Conservation (phyloP, 768 basidiomycete genomes). For the Lactifluus rugatus region DNA sequence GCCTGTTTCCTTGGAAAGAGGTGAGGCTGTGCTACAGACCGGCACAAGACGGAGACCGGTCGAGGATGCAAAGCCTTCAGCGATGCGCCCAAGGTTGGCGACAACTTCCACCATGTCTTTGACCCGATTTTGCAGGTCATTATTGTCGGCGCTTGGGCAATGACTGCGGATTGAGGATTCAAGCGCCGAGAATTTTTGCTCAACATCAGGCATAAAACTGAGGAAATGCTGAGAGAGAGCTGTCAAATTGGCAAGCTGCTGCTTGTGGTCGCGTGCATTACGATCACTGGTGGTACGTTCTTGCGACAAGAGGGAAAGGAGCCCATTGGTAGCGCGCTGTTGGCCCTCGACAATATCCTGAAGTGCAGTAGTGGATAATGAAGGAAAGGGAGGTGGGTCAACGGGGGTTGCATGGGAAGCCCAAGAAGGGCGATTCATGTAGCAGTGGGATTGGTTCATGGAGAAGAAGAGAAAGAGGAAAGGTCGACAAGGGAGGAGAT, state of each 20-base stretch:
- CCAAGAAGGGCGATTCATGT: not conserved
- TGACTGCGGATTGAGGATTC: not conserved
- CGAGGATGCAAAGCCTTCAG: constrained; percentile 10
- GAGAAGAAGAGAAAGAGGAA: not conserved
- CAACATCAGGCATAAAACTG: constrained; percentile 9
- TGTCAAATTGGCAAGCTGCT: constrained; percentile 1
- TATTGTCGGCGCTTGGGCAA: not conserved
- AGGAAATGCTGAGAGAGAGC: constrained; percentile 11
- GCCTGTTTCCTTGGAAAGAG: not conserved
- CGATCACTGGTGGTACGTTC: constrained; percentile 2
- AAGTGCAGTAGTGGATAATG: constrained; percentile 4
- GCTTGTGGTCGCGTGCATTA: constrained; percentile 6
- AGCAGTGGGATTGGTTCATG: not conserved
- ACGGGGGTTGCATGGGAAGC: not conserved
- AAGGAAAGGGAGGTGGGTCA: not conserved
- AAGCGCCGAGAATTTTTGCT: constrained; percentile 3
- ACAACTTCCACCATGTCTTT: constrained; percentile 9
- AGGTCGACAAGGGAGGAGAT: not conserved
- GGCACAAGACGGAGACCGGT: constrained; percentile 14
- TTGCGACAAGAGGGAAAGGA: constrained; percentile 6
- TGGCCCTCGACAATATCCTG: constrained; percentile 14
- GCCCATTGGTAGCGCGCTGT: constrained; percentile 4
- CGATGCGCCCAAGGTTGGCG: constrained; percentile 5
- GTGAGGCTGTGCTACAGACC: not conserved
- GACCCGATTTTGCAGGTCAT: not conserved